Base-by-base conservation (phyloP, 2,329 filamentous ascomycete species). In the Aspergillus transmontanensis region DNA sequence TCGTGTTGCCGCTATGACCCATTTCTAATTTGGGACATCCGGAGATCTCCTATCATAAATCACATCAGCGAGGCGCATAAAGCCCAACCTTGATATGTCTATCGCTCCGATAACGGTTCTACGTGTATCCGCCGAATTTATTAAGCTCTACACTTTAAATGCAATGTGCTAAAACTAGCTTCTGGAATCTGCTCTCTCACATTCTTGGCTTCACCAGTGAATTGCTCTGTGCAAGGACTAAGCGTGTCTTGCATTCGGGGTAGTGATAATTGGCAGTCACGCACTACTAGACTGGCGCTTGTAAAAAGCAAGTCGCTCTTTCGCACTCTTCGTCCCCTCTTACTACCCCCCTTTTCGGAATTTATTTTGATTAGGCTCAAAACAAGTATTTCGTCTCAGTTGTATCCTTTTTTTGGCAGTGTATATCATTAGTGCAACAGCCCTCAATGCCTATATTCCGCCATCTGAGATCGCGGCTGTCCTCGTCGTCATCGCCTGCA, bases 41-140 rank as follows among this genome's bases (percentile, higher is more conserved):
- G 48, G 48, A 34, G 48, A 21, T 51, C n/a, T 16, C 48, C 48
- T 51, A 51, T 51, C 45, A 48, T 48, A 26, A 36, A 48, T 48
- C 45, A 48, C 28, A 51, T 51, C 48, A 51, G 7, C 4, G 28
- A 19, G 48, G 28, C 48, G 48, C 28, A 32, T 2, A n/a, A 48
- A 51, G 28, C 55, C 46, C 46, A 45, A 53, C 53, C 32, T 16
- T 46, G 43, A 11, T 41, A 54, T 23, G 59, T 26, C 58, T 34
- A n/a, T 32, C 28, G 36, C 39, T 26, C 39, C 41, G 46, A 46
- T 32, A 26, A 45, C 34, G 10, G 30, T 12, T 63, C 56, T n/a
- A 62, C 43, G 63, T 64, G 62, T 62, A 53, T 45, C 43, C 48
- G 51, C 36, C 43, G 28, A 45, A 34, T 23, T 26, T 61, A 59